Conservation (phyloP, 257 asterid species). For the Coffea canephora region DNA sequence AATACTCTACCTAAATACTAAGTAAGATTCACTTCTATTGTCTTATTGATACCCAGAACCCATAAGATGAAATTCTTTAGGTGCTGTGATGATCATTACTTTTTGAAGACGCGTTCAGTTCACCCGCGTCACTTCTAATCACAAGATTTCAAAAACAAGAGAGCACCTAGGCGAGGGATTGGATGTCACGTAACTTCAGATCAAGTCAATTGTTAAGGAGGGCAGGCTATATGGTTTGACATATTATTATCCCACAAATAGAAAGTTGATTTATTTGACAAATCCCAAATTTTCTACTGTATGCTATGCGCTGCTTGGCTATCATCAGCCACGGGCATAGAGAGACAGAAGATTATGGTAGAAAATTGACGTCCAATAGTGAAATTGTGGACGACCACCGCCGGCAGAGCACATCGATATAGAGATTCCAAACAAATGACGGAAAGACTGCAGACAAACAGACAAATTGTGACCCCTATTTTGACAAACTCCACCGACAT, state of each 20-base stretch:
- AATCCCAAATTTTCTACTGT: background rate
- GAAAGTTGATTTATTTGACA: too few relatives aligned
- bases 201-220: background rate
- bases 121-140: background rate
- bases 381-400: background rate
- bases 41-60: background rate
- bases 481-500: background rate
- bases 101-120: background rate
- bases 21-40: too few relatives aligned
- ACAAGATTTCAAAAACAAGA: background rate
- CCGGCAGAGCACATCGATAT: background rate
- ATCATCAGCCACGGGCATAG: background rate
- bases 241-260: too few relatives aligned
- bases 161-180: background rate
- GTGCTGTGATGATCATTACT: background rate
- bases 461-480: background rate
- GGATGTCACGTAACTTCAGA: too few relatives aligned
- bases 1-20: too few relatives aligned
- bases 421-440: background rate
- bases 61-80: background rate
- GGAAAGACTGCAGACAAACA: background rate
- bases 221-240: background rate
- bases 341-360: background rate
- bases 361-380: background rate
- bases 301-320: background rate